Percentiles rank a stretch among this genome's conserved stretches.
Evolutionary conservation across 2,329 filamentous ascomycete species (phyloP).

Genomic region (Colletotrichum spaethianum): DNA sequence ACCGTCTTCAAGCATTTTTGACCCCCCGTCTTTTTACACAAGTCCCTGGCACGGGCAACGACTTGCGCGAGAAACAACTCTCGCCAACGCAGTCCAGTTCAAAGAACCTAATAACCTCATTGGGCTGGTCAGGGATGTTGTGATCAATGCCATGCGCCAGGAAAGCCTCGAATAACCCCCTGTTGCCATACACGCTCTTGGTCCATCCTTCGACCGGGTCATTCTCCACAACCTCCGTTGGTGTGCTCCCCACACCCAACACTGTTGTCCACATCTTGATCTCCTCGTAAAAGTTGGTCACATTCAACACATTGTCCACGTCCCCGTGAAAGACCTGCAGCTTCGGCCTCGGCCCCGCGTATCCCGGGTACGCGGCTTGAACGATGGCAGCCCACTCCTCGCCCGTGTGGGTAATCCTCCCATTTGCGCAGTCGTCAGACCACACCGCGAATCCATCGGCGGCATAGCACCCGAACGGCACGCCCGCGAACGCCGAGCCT

Average conservation of each 20-base stretch:
- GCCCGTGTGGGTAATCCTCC: slow-evolving; percentile 56
- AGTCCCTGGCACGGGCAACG: background rate
- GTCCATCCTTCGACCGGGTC: slow-evolving; percentile 35
- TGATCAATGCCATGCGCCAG: slow-evolving; percentile 40
- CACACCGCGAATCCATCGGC: slow-evolving; percentile 58
- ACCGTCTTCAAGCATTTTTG: background rate
- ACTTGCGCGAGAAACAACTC: slow-evolving; percentile 43
- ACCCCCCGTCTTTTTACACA: slow-evolving; percentile 2
- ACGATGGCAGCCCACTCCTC: slow-evolving; percentile 54
- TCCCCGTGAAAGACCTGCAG: slow-evolving; percentile 72
- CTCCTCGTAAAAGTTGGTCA: slow-evolving; percentile 67
- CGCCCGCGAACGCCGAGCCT: slow-evolving; percentile 61
- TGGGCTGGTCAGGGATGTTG: slow-evolving; percentile 40
- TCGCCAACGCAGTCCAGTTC: slow-evolving; percentile 40
- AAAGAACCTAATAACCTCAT: slow-evolving; percentile 43
- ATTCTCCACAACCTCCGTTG: slow-evolving; percentile 28
- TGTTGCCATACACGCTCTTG: slow-evolving; percentile 42
- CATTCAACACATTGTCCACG: slow-evolving; percentile 64
- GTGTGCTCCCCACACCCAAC: slow-evolving; percentile 26
- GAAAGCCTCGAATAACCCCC: slow-evolving; percentile 42
- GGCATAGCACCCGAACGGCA: slow-evolving; percentile 65
- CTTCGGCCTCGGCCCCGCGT: slow-evolving; percentile 65
- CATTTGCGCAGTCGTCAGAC: slow-evolving; percentile 67
- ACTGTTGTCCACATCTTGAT: slow-evolving; percentile 67
- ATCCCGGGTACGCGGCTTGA: slow-evolving; percentile 62